A percentile compares a stretch with the other conserved stretches of the same genome.
These are phyloP conservation scores for Boletellus dicymbophilus DNA, from an alignment of 1,284 basidiomycete species.

Conservation along the genomic window DNA sequence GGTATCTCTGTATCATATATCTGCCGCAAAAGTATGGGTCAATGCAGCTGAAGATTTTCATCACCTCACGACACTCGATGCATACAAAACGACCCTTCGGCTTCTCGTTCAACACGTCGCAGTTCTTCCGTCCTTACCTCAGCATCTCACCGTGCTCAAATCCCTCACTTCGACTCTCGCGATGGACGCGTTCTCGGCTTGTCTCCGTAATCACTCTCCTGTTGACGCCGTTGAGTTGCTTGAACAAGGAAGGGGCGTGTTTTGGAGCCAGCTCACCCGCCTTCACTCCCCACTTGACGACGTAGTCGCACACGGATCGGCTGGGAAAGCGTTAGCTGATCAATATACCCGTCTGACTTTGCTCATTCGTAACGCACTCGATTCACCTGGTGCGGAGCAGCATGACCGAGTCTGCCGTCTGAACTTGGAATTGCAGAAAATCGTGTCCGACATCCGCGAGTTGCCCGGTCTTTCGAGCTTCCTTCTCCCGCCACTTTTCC, in stretches of 20 bases:
- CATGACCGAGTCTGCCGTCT: too few species aligned
- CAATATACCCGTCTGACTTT: conserved; percentile 25
- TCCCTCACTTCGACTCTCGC: not conserved
- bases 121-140: not conserved
- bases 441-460: conserved; percentile 28
- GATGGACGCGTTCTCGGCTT: not conserved
- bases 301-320: conserved; percentile 21
- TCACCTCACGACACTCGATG: not conserved
- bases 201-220: conserved; percentile 17
- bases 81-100: not conserved
- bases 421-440: conserved; percentile 25
- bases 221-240: conserved; percentile 26
- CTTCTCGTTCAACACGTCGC: not conserved
- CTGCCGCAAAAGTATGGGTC: not conserved
- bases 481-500: conserved; percentile 22
- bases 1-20: not conserved
- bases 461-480: conserved; percentile 32
- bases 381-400: too few species aligned
- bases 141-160: not conserved
- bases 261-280: conserved; percentile 30
- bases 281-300: conserved; percentile 26
- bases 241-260: conserved; percentile 22
- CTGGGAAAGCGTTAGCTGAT: conserved; percentile 22
- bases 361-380: too few species aligned
- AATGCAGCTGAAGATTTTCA: not conserved